A percentile compares a stretch with the other conserved stretches of the same genome.
These are phyloP conservation scores for Lachnellula willkommii DNA, from an alignment of 2,329 filamentous ascomycete genomes.

Conservation along the genomic window DNA sequence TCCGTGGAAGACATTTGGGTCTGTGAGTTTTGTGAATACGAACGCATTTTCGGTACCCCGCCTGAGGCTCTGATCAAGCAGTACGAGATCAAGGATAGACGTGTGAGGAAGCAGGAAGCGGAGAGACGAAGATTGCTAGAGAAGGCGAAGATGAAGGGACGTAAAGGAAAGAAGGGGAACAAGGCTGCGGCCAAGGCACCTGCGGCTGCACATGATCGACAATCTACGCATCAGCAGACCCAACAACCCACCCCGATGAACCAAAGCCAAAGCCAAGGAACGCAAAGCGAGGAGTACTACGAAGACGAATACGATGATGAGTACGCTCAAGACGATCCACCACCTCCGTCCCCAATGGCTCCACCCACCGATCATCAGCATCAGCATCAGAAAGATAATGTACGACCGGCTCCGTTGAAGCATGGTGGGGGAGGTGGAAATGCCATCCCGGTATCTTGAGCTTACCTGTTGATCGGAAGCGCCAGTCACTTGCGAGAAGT, in stretches of 20 bases:
- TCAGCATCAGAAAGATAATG: conserved; percentile 8
- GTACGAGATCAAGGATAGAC: conserved; percentile 91
- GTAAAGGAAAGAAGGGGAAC: conserved; percentile 78
- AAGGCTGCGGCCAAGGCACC: conserved; percentile 42
- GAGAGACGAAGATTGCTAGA: conserved; percentile 80
- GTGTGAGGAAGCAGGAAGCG: conserved; percentile 75
- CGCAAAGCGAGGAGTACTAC: conserved; percentile 44
- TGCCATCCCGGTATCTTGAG: conserved; percentile 8
- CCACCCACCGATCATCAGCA: conserved; percentile 7
- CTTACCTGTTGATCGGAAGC: background rate
- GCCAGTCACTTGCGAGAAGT: background rate
- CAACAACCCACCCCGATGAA: conserved; percentile 32
- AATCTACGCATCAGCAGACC: conserved; percentile 30
- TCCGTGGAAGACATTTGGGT: conserved; percentile 77
- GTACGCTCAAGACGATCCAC: conserved; percentile 24
- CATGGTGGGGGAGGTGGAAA: conserved; percentile 3
- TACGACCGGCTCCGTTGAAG: conserved; percentile 13
- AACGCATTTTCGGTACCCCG: conserved; percentile 85
- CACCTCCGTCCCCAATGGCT: conserved; percentile 20
- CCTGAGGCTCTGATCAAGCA: conserved; percentile 80
- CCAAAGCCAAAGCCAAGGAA: conserved; percentile 33
- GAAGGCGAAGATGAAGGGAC: conserved; percentile 88
- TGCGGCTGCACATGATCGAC: conserved; percentile 22
- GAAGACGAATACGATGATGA: conserved; percentile 48
- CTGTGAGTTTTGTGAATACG: conserved; percentile 97